phyloP scores from a whole-genome alignment of 129 eudicot species.

The Centrapalus pauciflorus region DNA sequence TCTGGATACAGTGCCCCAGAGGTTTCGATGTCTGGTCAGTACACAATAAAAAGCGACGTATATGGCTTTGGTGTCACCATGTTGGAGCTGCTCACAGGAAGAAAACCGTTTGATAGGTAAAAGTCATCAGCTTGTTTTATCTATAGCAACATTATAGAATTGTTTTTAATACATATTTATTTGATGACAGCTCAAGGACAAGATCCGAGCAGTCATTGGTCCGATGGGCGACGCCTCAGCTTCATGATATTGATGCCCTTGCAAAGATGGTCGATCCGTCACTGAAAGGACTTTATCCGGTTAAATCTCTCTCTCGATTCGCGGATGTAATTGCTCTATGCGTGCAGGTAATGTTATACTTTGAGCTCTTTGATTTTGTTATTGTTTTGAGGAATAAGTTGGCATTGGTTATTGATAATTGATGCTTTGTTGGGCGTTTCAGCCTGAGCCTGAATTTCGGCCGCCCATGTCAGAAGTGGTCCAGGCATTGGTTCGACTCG shows the following conservation, averaged over 20 bases:
- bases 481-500: conserved; percentile 89
- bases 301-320: conserved; percentile 91
- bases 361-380: neutral
- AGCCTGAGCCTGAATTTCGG: conserved; percentile 97
- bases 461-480: conserved; percentile 99
- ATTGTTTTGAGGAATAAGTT: neutral
- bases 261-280: conserved; percentile 97
- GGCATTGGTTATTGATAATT: neutral
- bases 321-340: conserved; percentile 96
- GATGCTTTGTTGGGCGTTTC: conserved; percentile 15
- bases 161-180: neutral
- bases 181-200: conserved; percentile 61
- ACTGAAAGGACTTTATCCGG: conserved; percentile 89
- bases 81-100: conserved; percentile 92
- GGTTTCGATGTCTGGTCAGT: conserved; percentile 93
- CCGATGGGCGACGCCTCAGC: conserved; percentile 99
- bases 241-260: conserved; percentile 95
- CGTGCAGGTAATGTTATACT: conserved; percentile 56
- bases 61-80: conserved; percentile 95
- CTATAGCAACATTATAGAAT: neutral
- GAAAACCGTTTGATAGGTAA: conserved; percentile 93
- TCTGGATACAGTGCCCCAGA: conserved; percentile 90
- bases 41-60: conserved; percentile 83
- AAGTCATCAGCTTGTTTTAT: neutral
- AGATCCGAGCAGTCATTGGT: conserved; percentile 90